phyloP scores from a whole-genome alignment of 768 basidiomycete species.

The Trametes cubensis region DNA sequence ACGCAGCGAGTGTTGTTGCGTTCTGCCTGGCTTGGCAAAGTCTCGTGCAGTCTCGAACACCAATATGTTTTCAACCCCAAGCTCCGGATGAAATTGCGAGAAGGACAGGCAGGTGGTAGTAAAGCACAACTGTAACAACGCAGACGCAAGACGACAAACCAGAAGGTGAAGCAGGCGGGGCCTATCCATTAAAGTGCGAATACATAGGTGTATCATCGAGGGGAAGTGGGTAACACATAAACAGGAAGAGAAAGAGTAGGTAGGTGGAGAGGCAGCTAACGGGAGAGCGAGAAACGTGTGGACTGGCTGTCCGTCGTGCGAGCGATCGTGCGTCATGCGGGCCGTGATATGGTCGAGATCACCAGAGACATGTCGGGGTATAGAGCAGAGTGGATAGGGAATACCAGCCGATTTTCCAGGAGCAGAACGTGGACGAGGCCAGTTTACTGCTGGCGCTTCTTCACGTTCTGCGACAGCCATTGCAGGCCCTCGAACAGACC shows the following conservation, averaged over 20 bases:
- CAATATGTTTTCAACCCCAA: not conserved
- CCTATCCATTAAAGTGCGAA: slow-evolving; percentile 35
- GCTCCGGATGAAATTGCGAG: slow-evolving; percentile 19
- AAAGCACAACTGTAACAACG: slow-evolving; percentile 14
- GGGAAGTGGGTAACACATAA: slow-evolving; percentile 25
- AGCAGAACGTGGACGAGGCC: slow-evolving; percentile 17
- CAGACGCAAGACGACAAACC: slow-evolving; percentile 18
- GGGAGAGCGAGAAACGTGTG: slow-evolving; percentile 28
- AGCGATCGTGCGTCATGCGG: slow-evolving; percentile 37
- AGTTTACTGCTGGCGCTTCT: slow-evolving; percentile 79
- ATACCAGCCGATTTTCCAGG: slow-evolving; percentile 35
- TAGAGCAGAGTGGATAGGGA: slow-evolving; percentile 35
- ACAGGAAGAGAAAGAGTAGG: slow-evolving; percentile 23
- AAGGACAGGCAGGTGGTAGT: slow-evolving; percentile 21
- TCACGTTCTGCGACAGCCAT: slow-evolving; percentile 97
- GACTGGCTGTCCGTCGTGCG: slow-evolving; percentile 37
- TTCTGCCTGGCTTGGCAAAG: not conserved
- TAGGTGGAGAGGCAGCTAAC: slow-evolving; percentile 16
- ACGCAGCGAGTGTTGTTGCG: not conserved
- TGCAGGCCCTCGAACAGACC: slow-evolving; percentile 96
- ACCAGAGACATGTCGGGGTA: slow-evolving; percentile 30
- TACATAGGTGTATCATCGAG: slow-evolving; percentile 36
- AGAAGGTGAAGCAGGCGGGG: slow-evolving; percentile 17
- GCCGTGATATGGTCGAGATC: slow-evolving; percentile 34
- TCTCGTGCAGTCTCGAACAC: not conserved